A percentile compares a stretch with the other conserved stretches of the same genome.
Evolutionary conservation across 345 rosid genomes (phyloP).

Genomic region (Geranium rotundifolium): DNA sequence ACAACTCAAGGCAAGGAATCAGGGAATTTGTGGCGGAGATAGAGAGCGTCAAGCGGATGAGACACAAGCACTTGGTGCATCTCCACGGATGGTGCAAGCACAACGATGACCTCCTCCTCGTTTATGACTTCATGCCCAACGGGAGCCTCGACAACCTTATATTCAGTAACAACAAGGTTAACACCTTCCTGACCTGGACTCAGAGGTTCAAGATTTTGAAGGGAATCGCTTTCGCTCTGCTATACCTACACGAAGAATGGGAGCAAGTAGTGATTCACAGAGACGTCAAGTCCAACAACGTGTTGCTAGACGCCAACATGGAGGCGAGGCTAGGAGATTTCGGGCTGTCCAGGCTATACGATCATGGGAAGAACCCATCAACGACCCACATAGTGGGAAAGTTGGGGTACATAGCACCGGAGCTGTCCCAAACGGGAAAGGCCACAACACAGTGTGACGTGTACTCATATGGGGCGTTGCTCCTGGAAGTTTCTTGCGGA

Average conservation of each 20-base stretch:
- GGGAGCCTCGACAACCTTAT: slow-evolving; percentile 48
- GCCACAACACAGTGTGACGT: slow-evolving; percentile 31
- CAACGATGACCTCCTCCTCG: slow-evolving; percentile 38
- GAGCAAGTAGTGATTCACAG: slow-evolving; percentile 38
- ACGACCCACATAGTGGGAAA: slow-evolving; percentile 36
- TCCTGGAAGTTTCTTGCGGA: slow-evolving; percentile 44
- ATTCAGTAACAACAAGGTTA: slow-evolving; percentile 8
- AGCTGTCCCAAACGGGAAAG: slow-evolving; percentile 28
- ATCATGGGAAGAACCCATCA: slow-evolving; percentile 26
- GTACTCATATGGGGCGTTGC: slow-evolving; percentile 32
- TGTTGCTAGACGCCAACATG: slow-evolving; percentile 27
- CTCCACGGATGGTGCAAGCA: slow-evolving; percentile 49
- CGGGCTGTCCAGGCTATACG: slow-evolving; percentile 33
- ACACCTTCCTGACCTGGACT: slow-evolving; percentile 22
- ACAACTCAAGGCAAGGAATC: slow-evolving; percentile 54
- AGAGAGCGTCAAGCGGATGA: slow-evolving; percentile 32
- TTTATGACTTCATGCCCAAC: slow-evolving; percentile 48
- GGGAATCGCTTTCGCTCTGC: slow-evolving; percentile 33
- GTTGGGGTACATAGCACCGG: slow-evolving; percentile 40
- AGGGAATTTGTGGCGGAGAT: slow-evolving; percentile 40
- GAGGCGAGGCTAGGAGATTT: slow-evolving; percentile 38
- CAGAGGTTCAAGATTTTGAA: slow-evolving; percentile 28
- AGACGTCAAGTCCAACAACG: slow-evolving; percentile 38
- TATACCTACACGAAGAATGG: slow-evolving; percentile 38
- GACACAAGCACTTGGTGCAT: slow-evolving; percentile 43